These are phyloP conservation scores for Brassica napus DNA, from an alignment of 345 rosid genomes.

Conservation along the genomic window DNA sequence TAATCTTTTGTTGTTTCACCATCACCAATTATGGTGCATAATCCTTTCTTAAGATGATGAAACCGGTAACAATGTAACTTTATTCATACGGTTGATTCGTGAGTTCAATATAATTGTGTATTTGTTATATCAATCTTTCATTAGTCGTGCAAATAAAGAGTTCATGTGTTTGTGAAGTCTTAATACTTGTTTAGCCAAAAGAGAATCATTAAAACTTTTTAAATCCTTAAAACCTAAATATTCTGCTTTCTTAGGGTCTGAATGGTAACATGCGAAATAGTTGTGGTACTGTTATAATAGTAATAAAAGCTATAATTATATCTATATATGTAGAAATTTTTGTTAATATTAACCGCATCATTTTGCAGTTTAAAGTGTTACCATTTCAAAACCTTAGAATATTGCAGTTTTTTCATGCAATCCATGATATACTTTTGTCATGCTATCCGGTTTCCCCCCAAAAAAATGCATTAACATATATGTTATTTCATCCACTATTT, in stretches of 20 bases:
- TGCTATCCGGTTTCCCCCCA: neutral
- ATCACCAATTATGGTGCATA: neutral
- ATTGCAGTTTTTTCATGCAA: neutral
- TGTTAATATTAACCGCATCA: too few species aligned
- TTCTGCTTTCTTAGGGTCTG: neutral
- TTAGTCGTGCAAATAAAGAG: neutral
- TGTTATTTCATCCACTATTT: neutral
- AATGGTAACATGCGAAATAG: too few species aligned
- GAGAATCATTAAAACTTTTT: neutral
- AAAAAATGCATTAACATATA: neutral
- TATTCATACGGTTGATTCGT: neutral
- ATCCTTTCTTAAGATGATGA: neutral
- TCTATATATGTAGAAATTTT: too few species aligned
- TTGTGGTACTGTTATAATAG: neutral
- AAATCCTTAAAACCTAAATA: neutral
- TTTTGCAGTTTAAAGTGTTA: neutral
- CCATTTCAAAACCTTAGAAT: neutral
- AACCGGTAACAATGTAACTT: neutral
- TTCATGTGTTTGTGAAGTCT: neutral
- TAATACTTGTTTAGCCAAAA: neutral
- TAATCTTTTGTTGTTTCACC: neutral
- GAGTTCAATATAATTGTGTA: neutral
- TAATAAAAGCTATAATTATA: neutral
- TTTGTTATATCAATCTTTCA: neutral
- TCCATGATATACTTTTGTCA: neutral